Evolutionary conservation across 768 basidiomycete genomes (phyloP).

Genomic region (Russula sp.): DNA sequence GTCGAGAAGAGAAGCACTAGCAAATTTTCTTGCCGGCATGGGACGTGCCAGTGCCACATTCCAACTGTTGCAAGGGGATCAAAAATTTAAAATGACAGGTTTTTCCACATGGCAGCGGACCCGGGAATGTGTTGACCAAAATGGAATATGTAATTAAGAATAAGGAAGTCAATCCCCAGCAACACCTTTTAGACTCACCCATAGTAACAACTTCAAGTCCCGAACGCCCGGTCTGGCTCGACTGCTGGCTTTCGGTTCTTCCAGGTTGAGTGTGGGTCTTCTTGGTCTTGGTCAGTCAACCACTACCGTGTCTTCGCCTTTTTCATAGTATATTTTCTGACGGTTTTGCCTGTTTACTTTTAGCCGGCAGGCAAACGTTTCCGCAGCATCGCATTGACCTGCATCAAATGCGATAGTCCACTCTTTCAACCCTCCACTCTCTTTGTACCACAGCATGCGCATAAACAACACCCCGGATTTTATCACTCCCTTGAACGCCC

Average conservation of each 20-base stretch:
- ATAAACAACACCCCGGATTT: not conserved
- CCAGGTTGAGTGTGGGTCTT: too few species aligned
- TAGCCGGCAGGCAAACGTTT: not conserved
- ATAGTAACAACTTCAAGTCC: too few species aligned
- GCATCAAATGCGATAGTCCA: conserved; percentile 6
- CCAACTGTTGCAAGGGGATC: too few species aligned
- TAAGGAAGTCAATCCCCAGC: too few species aligned
- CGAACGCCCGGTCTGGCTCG: not conserved
- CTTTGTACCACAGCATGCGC: not conserved
- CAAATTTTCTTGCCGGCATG: too few species aligned
- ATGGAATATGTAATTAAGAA: too few species aligned
- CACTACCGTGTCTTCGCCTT: not conserved
- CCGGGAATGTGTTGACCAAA: too few species aligned
- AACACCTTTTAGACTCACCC: too few species aligned
- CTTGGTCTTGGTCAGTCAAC: not conserved
- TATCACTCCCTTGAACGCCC: not conserved
- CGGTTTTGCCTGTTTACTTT: not conserved
- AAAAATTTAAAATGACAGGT: too few species aligned
- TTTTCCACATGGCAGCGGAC: too few species aligned
- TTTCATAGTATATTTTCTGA: not conserved
- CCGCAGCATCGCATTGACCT: not conserved
- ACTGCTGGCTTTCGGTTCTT: not conserved
- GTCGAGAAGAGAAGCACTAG: too few species aligned
- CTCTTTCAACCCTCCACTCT: not conserved
- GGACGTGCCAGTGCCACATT: too few species aligned